Evolutionary conservation across 2,329 filamentous ascomycete genomes (phyloP).

Genomic region (Endothia cerciana): DNA sequence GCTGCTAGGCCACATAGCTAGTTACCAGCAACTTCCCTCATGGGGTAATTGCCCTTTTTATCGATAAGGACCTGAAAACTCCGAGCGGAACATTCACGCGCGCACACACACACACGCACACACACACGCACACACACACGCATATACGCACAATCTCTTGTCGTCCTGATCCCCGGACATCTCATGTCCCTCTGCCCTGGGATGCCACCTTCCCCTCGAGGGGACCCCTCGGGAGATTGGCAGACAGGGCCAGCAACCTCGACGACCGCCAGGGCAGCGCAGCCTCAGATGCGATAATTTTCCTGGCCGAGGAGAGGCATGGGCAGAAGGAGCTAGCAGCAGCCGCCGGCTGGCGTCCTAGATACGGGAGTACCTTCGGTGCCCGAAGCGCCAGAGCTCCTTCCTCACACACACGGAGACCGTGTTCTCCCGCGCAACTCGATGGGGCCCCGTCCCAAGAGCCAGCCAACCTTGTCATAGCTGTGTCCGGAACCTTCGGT

Average conservation of each 20-base stretch:
- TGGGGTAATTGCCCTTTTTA: conserved; percentile 11
- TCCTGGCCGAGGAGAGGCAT: background rate
- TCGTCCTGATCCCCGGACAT: background rate
- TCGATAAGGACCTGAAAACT: conserved; percentile 18
- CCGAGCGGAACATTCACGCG: conserved; percentile 20
- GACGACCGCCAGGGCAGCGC: background rate
- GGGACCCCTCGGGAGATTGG: conserved; percentile 13
- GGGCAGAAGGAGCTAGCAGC: background rate
- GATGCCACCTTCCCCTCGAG: conserved; percentile 23
- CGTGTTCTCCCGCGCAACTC: background rate
- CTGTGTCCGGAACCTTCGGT: too few species aligned
- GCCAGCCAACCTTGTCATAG: too few species aligned
- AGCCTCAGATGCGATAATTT: too few species aligned
- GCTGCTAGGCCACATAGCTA: background rate
- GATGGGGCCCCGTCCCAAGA: background rate
- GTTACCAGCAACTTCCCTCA: background rate
- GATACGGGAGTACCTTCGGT: conserved; percentile 20
- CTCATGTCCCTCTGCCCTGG: background rate
- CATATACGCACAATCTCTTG: too few species aligned
- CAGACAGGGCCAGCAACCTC: background rate
- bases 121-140: too few species aligned
- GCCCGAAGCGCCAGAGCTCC: conserved; percentile 23
- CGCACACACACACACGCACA: too few species aligned
- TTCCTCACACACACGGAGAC: conserved; percentile 6
- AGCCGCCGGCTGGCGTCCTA: background rate